Evolutionary conservation across 495 filamentous ascomycete species (phyloP), one percentile per base, ranked within the genome.

Genomic region (Daldinia vernicosa): DNA sequence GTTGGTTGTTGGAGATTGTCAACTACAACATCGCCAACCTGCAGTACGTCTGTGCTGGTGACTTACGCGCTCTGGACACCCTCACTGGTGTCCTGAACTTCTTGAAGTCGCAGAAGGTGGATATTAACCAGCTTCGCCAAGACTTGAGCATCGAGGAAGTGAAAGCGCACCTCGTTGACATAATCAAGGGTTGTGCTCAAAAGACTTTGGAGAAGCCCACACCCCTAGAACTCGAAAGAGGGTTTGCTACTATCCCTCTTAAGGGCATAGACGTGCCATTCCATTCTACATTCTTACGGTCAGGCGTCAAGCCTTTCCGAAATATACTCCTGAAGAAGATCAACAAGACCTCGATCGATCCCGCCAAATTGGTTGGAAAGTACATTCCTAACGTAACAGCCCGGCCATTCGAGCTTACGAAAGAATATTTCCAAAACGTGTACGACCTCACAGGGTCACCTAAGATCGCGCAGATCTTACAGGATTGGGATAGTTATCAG

Each of bases 321-420:
- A 92, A 88, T 56, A 98, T 99, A 85, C 81, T 99, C 74, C 89
- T 98, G 67, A 98, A 98, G 92, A 99, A 99, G 86, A 98, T 99
- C 85, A 91, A 98, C 85, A 95, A 96, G 86, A 97, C 92, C 19
- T 95, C 91, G 47, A 98, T 99, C 77, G 95, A 99, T 75, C 95
- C 95, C 15, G 89, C 91, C 82, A 99, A 98, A 84, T 81, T 99
- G 72, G 83, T 99, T 71, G 96, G 95, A 62, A 99, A 99, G 84
- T 99, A 99, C 84, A 98, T 99, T 66, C 95, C 95, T 70, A 99
- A 99, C 79, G 95, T 99, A 57, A 99, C 95, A 15, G 95, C 95
- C 33, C 89, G 89, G 76, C 95, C 95, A 15, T 99, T 99, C 79
- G 92, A 95, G 78, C 86, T 99, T 52, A 94, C 92, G 19, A 97